Base-by-base conservation (phyloP, 495 filamentous ascomycete species). In the Penicillium riverlandense region DNA sequence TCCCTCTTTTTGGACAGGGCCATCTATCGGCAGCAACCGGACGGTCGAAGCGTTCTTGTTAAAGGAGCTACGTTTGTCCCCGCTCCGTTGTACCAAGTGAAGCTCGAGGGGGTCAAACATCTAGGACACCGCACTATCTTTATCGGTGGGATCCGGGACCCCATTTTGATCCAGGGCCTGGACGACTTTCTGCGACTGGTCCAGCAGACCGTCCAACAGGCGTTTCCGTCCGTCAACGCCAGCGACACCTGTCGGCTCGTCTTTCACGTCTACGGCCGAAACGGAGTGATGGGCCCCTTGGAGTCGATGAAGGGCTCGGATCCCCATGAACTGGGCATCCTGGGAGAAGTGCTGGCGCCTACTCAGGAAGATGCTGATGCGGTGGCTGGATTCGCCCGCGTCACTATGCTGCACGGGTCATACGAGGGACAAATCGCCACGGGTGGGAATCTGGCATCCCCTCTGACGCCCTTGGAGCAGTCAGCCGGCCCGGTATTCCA, bases 111-210 rank as follows among this genome's bases (percentile, higher is more conserved):
- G 0, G 71, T 58, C 0, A 44, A 46, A 9, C 36, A 62, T 0
- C 32, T 59, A 0, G 74, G 74, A 10, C 70, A 70, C 47, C 65
- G 64, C 30, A 59, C 64, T 0, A 59, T 70, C 31, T 74, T 70
- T 28, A 60, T 78, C 31, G 74, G 74, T 1, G 60, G 61, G 22
- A 45, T 75, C 32, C 48, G 58, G n/a, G 74, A 78, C 37, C 72
- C 67, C 7, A 73, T 73, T 38, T 44, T 75, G 7, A 72, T 72
- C 42, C 33, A 40, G 10, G 61, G 72, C 40, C 43, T 71, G 12
- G 59, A 68, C 40, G 22, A 29, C 3, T 57, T 76, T 40, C 37
- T 69, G 2, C 40, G 40, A 1, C 29, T 43, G 8, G 57, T 63
- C 5, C 52, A 54, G 33, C 41, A 34, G 4, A 67, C 64, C 36